These are phyloP conservation scores for Hyaloscypha bicolor DNA, from an alignment of 495 filamentous ascomycete species.

Conservation along the genomic window DNA sequence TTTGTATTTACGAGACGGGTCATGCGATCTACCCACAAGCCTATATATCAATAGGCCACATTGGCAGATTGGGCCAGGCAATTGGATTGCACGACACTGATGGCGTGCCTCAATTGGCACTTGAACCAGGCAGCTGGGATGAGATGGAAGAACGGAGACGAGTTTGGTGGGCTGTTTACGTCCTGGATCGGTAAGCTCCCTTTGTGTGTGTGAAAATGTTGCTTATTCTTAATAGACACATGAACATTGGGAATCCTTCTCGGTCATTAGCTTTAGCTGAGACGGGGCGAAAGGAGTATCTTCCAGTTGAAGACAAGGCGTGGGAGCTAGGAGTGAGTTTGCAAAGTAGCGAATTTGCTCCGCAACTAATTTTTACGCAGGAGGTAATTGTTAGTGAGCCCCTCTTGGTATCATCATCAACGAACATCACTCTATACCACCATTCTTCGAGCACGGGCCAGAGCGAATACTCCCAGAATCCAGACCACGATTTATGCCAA, in stretches of 20 bases:
- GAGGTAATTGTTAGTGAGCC: background rate
- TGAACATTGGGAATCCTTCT: constrained; percentile 6
- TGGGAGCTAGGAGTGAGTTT: background rate
- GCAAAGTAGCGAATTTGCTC: background rate
- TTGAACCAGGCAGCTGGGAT: background rate
- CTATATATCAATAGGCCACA: constrained; percentile 2
- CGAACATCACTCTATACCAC: constrained; percentile 3
- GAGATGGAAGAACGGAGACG: constrained; percentile 5
- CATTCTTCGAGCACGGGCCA: background rate
- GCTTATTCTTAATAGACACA: constrained; percentile 1
- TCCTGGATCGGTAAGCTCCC: constrained; percentile 2
- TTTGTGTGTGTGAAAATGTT: background rate
- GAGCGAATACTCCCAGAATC: background rate
- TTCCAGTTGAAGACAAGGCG: background rate
- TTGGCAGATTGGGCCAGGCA: background rate
- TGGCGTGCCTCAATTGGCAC: background rate
- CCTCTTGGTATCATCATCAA: constrained; percentile 3
- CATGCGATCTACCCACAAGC: constrained; percentile 8
- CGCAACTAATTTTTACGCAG: background rate
- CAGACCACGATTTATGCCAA: background rate
- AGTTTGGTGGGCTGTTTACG: constrained; percentile 2
- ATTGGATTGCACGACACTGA: constrained; percentile 3
- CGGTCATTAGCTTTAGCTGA: background rate
- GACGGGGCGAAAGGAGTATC: background rate
- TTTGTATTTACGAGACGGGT: background rate